Percentiles rank a stretch among this genome's conserved stretches.
Conservation (phyloP, 2,329 filamentous ascomycete species). For the Zalaria obscura region DNA sequence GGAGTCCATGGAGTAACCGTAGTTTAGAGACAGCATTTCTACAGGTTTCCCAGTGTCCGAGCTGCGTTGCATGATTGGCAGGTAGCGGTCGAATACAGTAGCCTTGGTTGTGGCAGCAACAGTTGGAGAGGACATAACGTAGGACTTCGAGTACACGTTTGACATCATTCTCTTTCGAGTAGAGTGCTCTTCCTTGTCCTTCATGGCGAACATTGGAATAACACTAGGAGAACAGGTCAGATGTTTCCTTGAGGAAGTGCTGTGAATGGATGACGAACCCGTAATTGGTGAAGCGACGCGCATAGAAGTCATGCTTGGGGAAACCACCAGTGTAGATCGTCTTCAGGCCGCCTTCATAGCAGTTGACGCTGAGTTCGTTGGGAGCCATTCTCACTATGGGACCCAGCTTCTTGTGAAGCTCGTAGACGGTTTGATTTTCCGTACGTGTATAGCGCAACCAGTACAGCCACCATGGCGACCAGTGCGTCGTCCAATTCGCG, state of each 20-base stretch:
- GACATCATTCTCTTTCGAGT: slow-evolving; percentile 59
- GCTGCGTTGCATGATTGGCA: background rate
- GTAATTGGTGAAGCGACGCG: slow-evolving; percentile 53
- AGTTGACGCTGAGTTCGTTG: slow-evolving; percentile 52
- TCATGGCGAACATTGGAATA: slow-evolving; percentile 56
- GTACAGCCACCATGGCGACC: slow-evolving; percentile 52
- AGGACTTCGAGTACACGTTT: slow-evolving; percentile 66
- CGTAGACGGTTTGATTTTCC: slow-evolving; percentile 48
- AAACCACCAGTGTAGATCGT: slow-evolving; percentile 55
- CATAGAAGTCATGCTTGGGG: slow-evolving; percentile 58
- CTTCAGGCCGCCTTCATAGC: slow-evolving; percentile 45
- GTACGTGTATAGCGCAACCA: slow-evolving; percentile 39
- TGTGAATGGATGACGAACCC: slow-evolving; percentile 31
- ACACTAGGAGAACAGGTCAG: background rate
- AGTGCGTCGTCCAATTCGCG: slow-evolving; percentile 48
- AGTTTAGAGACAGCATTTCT: background rate
- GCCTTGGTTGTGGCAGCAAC: slow-evolving; percentile 30
- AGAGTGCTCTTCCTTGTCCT: slow-evolving; percentile 46
- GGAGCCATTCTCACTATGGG: slow-evolving; percentile 48
- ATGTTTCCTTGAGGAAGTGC: background rate
- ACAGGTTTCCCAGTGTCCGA: background rate
- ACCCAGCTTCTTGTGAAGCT: slow-evolving; percentile 41
- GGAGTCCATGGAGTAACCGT: slow-evolving; percentile 45
- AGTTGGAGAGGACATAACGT: slow-evolving; percentile 44
- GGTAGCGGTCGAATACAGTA: background rate